Evolutionary conservation across 2,329 filamentous ascomycete genomes (phyloP), one percentile per base, ranked within the genome.

Genomic region (Nigrospora oryzae): DNA sequence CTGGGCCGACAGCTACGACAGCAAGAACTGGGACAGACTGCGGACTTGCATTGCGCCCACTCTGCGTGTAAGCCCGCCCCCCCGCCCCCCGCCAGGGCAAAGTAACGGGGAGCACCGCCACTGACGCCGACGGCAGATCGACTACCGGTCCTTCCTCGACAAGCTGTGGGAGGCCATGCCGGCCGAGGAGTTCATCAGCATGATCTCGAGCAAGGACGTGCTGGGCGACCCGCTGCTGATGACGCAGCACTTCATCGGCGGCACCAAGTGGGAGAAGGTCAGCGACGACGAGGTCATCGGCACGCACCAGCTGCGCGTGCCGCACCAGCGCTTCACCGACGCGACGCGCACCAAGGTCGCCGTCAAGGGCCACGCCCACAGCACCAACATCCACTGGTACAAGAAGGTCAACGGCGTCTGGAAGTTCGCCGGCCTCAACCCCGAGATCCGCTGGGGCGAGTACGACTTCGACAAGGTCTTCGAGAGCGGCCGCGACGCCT

Each of bases 111-210:
- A 13, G 23, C 6, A 38, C 3, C 19, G 14, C 36, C 40, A 19
- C 45, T 49, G 43, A 49, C 42, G 15, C 16, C 12, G 14, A 50
- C 16, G 33, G 13, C 61, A 83, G 72, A 74, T 89, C 55, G 85
- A 89, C 70, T 89, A 89, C 73, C 77, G 75, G 42, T 71, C 74
- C 36, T 77, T 83, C 61, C 71, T 79, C 43, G 70, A 78, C 60
- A 74, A 74, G 57, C 60, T 75, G 45, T 83, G 78, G 78, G 72
- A 77, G 40, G 68, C 71, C 41, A 81, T 83, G 77, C 67, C 75
- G 1, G 75, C 77, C 1, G 70, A 75, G 3, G 76, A 82, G n/a
- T 84, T 74, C 64, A 65, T 83, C 57, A 56, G 62, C 50, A 81
- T 83, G 77, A 66, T 62, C 52, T 77, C 75, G 23, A 68, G 71